A percentile compares a stretch with the other conserved stretches of the same genome.
phyloP scores from a whole-genome alignment of 352 stramenopile species.

The Globisporangium paroecandrum region DNA sequence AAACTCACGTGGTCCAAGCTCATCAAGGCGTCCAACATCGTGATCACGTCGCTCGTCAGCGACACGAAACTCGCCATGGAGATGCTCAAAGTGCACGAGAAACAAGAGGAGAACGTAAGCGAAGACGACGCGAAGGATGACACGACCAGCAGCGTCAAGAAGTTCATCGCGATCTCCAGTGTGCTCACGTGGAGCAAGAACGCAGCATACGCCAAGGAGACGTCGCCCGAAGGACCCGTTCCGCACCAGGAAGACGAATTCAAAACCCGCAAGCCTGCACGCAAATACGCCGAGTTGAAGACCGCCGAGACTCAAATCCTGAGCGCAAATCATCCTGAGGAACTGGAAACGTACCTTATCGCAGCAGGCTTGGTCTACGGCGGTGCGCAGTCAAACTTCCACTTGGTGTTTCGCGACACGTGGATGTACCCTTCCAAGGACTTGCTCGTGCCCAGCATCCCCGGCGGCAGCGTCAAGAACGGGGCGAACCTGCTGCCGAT shows the following conservation, averaged over 20 bases:
- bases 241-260: constrained; percentile 74
- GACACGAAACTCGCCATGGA: constrained; percentile 62
- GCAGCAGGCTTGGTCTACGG: constrained; percentile 77
- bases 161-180: constrained; percentile 74
- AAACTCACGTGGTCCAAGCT: constrained; percentile 47
- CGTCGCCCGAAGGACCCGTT: constrained; percentile 22
- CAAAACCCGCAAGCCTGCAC: constrained; percentile 69
- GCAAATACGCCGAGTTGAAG: constrained; percentile 74
- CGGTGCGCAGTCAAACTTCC: constrained; percentile 61
- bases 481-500: constrained; percentile 76
- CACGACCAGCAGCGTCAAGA: constrained; percentile 30
- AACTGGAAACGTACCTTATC: constrained; percentile 71
- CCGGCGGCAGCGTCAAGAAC: constrained; percentile 25
- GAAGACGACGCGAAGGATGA: constrained; percentile 30
- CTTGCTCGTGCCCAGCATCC: constrained; percentile 57
- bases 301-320: constrained; percentile 82
- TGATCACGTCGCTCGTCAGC: constrained; percentile 45
- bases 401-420: constrained; percentile 63
- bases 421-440: constrained; percentile 62
- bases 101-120: constrained; percentile 18
- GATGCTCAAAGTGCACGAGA: constrained; percentile 65
- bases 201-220: constrained; percentile 41
- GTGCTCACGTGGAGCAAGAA: constrained; percentile 82
- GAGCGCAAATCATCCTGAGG: constrained; percentile 53
- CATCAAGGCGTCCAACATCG: constrained; percentile 49